Percentiles rank a stretch among this genome's conserved stretches.
phyloP scores from a whole-genome alignment of 1,284 basidiomycete species.

The Fomitiporia mediterranea region DNA sequence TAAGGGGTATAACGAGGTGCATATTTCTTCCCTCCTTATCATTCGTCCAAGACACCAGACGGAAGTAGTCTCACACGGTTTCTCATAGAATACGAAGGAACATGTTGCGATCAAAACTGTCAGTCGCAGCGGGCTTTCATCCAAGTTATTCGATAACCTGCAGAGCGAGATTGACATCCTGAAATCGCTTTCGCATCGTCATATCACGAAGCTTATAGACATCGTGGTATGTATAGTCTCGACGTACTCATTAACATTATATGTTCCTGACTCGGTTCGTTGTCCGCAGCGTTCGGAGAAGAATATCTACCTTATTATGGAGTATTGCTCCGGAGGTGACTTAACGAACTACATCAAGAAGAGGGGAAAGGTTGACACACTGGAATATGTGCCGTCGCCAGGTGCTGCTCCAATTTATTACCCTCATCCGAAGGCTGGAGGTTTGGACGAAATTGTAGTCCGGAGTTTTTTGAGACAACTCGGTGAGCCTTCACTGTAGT shows the following conservation, averaged over 20 bases:
- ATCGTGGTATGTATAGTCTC: conserved; percentile 64
- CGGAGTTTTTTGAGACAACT: conserved; percentile 92
- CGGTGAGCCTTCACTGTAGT: conserved; percentile 62
- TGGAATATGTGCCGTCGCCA: conserved; percentile 72
- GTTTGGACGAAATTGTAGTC: conserved; percentile 87
- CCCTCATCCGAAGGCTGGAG: conserved; percentile 87
- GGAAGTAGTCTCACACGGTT: neutral
- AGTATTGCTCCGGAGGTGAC: conserved; percentile 94
- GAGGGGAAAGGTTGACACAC: conserved; percentile 78
- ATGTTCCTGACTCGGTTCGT: neutral
- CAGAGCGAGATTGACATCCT: conserved; percentile 97
- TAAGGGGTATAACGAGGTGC: conserved; percentile 84
- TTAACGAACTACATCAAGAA: conserved; percentile 96
- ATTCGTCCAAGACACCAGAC: neutral
- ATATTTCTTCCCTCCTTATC: conserved; percentile 25
- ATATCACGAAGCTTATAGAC: conserved; percentile 91
- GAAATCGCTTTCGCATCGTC: conserved; percentile 88
- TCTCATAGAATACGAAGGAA: conserved; percentile 60
- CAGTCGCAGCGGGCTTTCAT: conserved; percentile 80
- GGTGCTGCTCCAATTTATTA: conserved; percentile 76
- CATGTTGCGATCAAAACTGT: conserved; percentile 96
- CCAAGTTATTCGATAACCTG: conserved; percentile 94
- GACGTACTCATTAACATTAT: neutral
- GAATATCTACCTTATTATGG: conserved; percentile 98
- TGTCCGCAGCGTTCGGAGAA: conserved; percentile 74